Evolutionary conservation across 352 stramenopile species (phyloP), one percentile per base, ranked within the genome.

Genomic region (Phytophthora kernoviae): DNA sequence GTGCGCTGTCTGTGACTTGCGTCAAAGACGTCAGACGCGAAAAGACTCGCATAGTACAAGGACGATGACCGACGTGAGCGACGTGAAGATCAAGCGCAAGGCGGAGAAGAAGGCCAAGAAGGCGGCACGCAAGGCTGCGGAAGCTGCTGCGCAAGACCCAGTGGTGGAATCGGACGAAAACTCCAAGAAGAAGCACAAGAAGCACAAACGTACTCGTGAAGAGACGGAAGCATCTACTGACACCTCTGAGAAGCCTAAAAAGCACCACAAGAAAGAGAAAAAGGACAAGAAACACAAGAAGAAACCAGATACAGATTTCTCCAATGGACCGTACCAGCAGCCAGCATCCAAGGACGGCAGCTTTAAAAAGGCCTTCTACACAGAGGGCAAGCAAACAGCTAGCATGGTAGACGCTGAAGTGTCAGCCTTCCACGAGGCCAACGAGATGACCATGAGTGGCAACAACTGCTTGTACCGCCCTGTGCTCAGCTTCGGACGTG

Each of bases 391-490:
- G 48, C 70, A 82, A 33, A 90, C 82, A 2, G 81, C 55, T 56
- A 89, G 76, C 58, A 88, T 87, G 78, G 89, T 84, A 15, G 77
- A 96, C 48, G 78, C 86, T 1, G 83, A 96, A 32, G 76, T 93
- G 40, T 42, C 81, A 6, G 91, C 85, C 50, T 97, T 96, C 80
- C 95, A 97, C 66, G 74, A 91, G 48, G 62, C 77, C 40, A 76
- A 95, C 59, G 71, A 91, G 54, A 93, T 95, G 84, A 92, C 78
- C 45, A 86, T 95, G 42, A 91, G 77, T 51, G 86, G 86, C 59
- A 83, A 92, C 68, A 73, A 91, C 53, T 96, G 81, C 56, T 91
- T 97, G 39, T 96, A 98, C 83, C 90, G 86, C 17, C 84, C 78
- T 5, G 72, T 87, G 34, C 87, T 87, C 54, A 75, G 75, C 42